phyloP scores from a whole-genome alignment of 2,329 filamentous ascomycete genomes.

The Sphaerulina musiva region DNA sequence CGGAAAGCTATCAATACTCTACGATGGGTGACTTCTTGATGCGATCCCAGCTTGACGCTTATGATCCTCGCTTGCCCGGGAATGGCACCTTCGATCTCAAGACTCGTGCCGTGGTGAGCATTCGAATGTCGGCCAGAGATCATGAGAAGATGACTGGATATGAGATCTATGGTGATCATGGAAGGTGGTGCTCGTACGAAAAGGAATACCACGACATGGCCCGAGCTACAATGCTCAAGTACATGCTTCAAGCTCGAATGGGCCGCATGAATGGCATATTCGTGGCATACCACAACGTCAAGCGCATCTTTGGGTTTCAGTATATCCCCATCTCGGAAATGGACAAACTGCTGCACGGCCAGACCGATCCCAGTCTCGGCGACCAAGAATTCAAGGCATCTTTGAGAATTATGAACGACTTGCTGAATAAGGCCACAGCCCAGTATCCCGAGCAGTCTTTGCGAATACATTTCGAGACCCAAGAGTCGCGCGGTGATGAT shows the following conservation, averaged over 20 bases:
- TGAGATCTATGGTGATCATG: constrained; percentile 69
- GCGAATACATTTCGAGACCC: constrained; percentile 43
- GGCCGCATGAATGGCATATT: constrained; percentile 99
- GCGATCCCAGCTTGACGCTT: constrained; percentile 87
- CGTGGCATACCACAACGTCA: constrained; percentile 89
- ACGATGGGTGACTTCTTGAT: constrained; percentile 82
- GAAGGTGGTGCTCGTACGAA: constrained; percentile 85
- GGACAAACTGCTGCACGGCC: constrained; percentile 83
- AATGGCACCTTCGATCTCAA: constrained; percentile 95
- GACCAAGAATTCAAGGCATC: constrained; percentile 82
- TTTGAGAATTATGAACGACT: constrained; percentile 68
- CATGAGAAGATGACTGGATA: constrained; percentile 75
- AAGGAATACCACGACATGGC: constrained; percentile 97
- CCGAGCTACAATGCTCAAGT: constrained; percentile 87
- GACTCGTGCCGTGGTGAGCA: constrained; percentile 82
- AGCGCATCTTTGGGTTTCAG: constrained; percentile 95
- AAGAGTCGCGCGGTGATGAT: constrained; percentile 25
- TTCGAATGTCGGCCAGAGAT: constrained; percentile 75
- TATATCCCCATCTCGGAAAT: constrained; percentile 83
- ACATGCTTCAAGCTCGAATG: constrained; percentile 92
- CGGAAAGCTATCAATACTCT: constrained; percentile 82
- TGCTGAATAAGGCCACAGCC: constrained; percentile 67
- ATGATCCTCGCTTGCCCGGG: constrained; percentile 79
- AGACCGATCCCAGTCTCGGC: constrained; percentile 59
- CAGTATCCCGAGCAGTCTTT: constrained; percentile 60